Base-by-base conservation (phyloP, 306 rosid genomes). In the Inga oerstediana region DNA sequence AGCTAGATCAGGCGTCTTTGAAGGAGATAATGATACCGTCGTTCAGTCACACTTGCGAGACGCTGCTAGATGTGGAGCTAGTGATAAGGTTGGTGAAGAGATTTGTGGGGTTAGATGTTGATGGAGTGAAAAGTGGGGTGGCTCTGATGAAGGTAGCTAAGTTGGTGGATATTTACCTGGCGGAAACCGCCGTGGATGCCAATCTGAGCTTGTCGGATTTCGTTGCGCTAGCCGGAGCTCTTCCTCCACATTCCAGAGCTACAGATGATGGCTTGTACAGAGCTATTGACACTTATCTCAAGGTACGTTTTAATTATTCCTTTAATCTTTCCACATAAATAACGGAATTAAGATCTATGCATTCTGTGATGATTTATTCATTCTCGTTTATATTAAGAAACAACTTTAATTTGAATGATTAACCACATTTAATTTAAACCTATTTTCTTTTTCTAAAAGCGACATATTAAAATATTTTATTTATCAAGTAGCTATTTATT, bases 201-300 rank as follows among this genome's bases (percentile, higher is more conserved):
- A 90, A 87, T 79, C 68, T 92, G 80, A 82, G 86, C 59, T 81
- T 92, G 87, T 16, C 87, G 68, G 92, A 92, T 69, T 92, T 96
- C 17, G 83, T 75, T 0, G 80, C 86, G 2, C 97, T 96, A 14
- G 98, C 97, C 9, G 91, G 84, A 20, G 92, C 94, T 70, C 89
- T 93, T 41, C 99, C 99, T 10, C 70, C 75, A 81, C 96, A 91
- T 82, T 90, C 97, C 10, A 92, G 99, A 35, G 91, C 97, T 11
- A 80, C 88, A 1, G 94, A 96, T 27, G 99, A 96, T 81, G 98
- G 98, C 11, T 83, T 96, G 75, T 96, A 96, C 80, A 82, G 99
- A 81, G 98, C 97, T 91, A 78, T 96, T 85, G 99, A 96, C 73
- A 96, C 98, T 24, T 96, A 90, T 59, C 94, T 96, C n/a, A 96